Conservation (phyloP, 2,329 filamentous ascomycete genomes). For the Phialemonium atrogriseum region DNA sequence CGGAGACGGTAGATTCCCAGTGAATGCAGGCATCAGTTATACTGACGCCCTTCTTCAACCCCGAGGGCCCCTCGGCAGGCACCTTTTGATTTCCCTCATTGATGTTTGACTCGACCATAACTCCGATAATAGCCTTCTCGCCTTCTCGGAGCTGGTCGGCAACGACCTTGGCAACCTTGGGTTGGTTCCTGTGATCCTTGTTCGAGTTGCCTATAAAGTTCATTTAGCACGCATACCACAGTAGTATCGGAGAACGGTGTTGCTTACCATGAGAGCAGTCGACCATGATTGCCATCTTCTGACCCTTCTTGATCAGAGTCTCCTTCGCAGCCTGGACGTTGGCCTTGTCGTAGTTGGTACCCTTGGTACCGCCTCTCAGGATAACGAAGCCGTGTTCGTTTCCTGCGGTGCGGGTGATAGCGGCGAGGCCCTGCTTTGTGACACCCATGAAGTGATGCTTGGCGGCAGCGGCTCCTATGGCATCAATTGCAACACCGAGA, state of each 20-base stretch:
- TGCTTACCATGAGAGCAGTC: conserved; percentile 88
- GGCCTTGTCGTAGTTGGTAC: conserved; percentile 87
- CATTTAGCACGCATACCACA: not conserved
- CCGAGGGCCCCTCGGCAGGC: conserved; percentile 68
- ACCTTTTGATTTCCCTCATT: conserved; percentile 87
- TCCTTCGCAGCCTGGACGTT: conserved; percentile 75
- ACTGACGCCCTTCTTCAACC: conserved; percentile 79
- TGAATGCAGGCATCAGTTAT: conserved; percentile 95
- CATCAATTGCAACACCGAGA: conserved; percentile 85
- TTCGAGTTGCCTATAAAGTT: conserved; percentile 70
- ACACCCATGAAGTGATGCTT: conserved; percentile 97
- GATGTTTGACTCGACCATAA: conserved; percentile 99
- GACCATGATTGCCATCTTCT: conserved; percentile 89
- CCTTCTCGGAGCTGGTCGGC: conserved; percentile 81
- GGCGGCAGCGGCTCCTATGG: conserved; percentile 78
- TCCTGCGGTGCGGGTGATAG: conserved; percentile 85
- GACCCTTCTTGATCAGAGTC: conserved; percentile 70
- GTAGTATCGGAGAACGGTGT: not conserved
- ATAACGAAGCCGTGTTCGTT: conserved; percentile 99
- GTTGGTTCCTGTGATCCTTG: conserved; percentile 97
- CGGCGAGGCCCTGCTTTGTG: conserved; percentile 92
- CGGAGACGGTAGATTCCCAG: conserved; percentile 77
- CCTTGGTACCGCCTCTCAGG: conserved; percentile 80
- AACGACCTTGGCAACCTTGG: conserved; percentile 76
- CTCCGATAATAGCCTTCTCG: conserved; percentile 82